Base-by-base conservation (phyloP, 2,329 filamentous ascomycete genomes). In the Ophiobolus disseminans region DNA sequence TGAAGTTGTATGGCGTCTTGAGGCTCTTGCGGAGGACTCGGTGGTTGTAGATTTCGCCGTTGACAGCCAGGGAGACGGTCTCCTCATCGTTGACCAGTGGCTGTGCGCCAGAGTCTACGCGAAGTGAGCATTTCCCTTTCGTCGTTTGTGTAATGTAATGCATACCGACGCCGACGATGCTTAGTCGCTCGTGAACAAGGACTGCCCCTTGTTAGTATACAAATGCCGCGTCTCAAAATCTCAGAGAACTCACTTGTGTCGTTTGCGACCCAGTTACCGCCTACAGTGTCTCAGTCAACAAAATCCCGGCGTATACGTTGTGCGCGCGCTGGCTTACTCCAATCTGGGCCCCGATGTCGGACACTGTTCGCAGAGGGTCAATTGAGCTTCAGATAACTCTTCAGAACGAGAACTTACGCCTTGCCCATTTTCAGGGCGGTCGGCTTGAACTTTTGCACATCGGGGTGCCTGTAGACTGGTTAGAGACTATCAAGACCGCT, bases 41-140 rank as follows among this genome's bases (percentile, higher is more conserved):
- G 80, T 99, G 94, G 86, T 99, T 99, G 84, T 99, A 99, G 74
- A 99, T 99, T 76, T 99, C 94, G 77, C 94, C 94, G 77, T 99
- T 99, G 85, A 97, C 94, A 59, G 94, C 93, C 53, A 99, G 86
- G 58, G 93, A 87, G 67, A 99, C 87, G 66, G 82, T 88, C 60
- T 86, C 88, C 74, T 97, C 93, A 62, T 91, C 86, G 80, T 91
- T 97, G 81, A 93, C 88, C 60, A 99, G 82, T 58, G 94, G 94
- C 78, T 99, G 94, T 42, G 94, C 93, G 73, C 94, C 94, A 68
- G 90, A 93, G 75, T 97, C 93, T 93, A 73, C 35, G 26, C 34
- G 53, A 36, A 36, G 51, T 70, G 53, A 73, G 62, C 34, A 48
- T 48, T 37, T 20, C 35, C 13, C 40, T 30, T 7, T 19, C 6